Base-by-base conservation (phyloP, 805 yeast species). In the Priceomyces melissophilus region DNA sequence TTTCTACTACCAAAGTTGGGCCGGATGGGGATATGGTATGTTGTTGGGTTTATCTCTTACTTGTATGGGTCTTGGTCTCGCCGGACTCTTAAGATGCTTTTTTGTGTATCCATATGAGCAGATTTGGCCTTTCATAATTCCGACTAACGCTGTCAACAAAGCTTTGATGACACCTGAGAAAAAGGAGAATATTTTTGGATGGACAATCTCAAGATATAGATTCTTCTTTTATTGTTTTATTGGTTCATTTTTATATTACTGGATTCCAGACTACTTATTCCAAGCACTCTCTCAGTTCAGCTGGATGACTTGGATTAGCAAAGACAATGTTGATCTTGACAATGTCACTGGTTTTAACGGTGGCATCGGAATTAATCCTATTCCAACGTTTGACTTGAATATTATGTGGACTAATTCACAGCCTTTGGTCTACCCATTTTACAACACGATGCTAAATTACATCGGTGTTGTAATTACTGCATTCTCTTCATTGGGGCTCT, bases 231-330 rank as follows among this genome's bases (percentile, higher is more conserved):
- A 58, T 37, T 37, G 30, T 5, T 43, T 48, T 8, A 34, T 37
- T 20, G 42, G 37, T 13, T 64, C 69, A 41, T 71, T 71, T 43
- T 8, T 59, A 12, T 71, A 63, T 51, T 64, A 59, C 48, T 71
- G 76, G 76, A 12, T 71, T 12, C 76, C 76, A 32, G 52, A 64
- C 42, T 71, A 64, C 44, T 30, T 69, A 9, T 67, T 70, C 48
- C 42, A 49, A 12, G 71, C 71, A 4, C 49, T 71, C 9, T 67
- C 70, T 9, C 50, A 58, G 4, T 71, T 71, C 57, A 65, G 68
- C 49, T 78, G 83, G 84, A 65, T 74, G 49, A 66, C 74, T 4
- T 78, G 82, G 81, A 76, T 76, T 34, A 58, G 61, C 3, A 81
- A 80, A 14, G 45, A 66, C 32, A 75, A 74, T 52, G 61, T 69